Conservation (phyloP, 176 grass and related monocot genomes). For the Bothriochloa decipiens region DNA sequence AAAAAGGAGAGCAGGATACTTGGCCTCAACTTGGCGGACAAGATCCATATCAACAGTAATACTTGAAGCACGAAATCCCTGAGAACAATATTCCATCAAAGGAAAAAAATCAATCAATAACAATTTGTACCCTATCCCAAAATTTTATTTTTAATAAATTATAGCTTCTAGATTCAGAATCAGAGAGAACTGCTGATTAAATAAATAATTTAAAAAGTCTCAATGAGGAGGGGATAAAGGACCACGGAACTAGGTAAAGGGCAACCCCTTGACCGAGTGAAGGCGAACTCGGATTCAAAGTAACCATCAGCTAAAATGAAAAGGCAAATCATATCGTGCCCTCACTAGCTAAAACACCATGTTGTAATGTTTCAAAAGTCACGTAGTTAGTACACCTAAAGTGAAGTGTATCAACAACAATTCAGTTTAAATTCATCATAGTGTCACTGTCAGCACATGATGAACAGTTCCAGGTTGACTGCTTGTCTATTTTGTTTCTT, state of each 20-base stretch:
- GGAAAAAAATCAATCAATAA: slow-evolving; percentile 29
- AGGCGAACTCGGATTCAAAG: too few relatives aligned
- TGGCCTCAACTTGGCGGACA: slow-evolving; percentile 84
- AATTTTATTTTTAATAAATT: slow-evolving; percentile 16
- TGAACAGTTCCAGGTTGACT: too few relatives aligned
- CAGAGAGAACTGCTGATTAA: background rate
- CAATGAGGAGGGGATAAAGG: too few relatives aligned
- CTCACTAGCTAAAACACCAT: background rate
- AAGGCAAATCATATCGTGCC: background rate
- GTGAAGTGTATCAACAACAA: background rate
- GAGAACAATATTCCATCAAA: slow-evolving; percentile 36
- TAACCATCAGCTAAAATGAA: background rate
- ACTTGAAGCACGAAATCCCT: slow-evolving; percentile 86
- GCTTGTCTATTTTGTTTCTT: too few relatives aligned
- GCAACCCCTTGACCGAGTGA: too few relatives aligned
- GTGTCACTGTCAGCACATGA: too few relatives aligned
- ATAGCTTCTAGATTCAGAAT: background rate
- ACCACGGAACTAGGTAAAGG: too few relatives aligned
- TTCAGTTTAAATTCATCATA: background rate
- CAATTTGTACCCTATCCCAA: background rate
- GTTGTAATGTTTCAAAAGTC: background rate
- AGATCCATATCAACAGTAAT: slow-evolving; percentile 79
- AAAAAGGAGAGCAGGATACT: slow-evolving; percentile 88
- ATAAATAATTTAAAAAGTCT: background rate
- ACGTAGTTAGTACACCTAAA: background rate